Base-by-base conservation (phyloP, 257 asterid genomes). In the Solanum boliviense region DNA sequence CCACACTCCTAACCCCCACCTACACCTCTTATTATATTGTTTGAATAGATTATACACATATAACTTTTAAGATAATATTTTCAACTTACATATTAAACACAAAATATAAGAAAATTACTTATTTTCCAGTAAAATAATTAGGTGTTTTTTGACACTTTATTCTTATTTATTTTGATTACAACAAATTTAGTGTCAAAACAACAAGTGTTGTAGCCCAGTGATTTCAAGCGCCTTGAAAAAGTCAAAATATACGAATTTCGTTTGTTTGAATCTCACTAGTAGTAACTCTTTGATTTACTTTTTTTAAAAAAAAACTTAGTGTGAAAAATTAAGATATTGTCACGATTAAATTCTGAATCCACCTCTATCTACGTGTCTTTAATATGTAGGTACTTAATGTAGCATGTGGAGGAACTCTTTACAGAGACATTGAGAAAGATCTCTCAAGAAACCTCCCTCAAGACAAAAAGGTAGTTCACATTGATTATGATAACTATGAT, bases 401-500 rank as follows among this genome's bases (percentile, higher is more conserved):
- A 27, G 99, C 99, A 2, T 93, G 95, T 85, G 99, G 98, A 23
- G 99, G 99, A 25, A 93, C 97, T 35, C 96, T 96, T 52, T 96
- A 95, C 79, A 94, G 91, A 44, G 99, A 96, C 86, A 86, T 96
- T 9, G 98, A 92, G 2, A 93, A 91, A 86, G 98, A 96, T 31
- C 41, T 95, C 4, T 38, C 91, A 0, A 90, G 48, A 23, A 89
- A 89, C 12, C 29, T 89, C 68, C 82, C 87, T 38, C 83, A 86
- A 10, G 90, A 87, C 25, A 81, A 74, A 32, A 89, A 65, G 73
- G 94, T 91, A 16, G 86, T 85, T 71, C 98, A 96, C 67, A 93
- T 96, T 79, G 92, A 96, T 89, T 96, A 96, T 70, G 95, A 95
- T 6, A 89, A 96, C 38, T 96, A 96, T 38, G 99, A 95, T 41